Evolutionary conservation across 192 early-diverging fungal species (phyloP).

Genomic region (Podila verticillata): DNA sequence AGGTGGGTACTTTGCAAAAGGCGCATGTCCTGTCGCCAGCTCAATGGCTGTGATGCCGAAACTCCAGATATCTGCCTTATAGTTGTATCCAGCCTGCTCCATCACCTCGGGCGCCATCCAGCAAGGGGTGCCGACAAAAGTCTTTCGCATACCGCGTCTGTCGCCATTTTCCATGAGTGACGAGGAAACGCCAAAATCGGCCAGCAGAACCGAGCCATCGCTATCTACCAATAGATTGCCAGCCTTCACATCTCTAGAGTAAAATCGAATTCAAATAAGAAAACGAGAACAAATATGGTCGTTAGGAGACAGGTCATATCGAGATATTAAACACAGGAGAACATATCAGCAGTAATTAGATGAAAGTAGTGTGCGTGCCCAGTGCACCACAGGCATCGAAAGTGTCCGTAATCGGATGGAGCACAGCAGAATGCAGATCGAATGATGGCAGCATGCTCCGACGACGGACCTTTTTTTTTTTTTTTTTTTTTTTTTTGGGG

Average conservation of each 20-base stretch:
- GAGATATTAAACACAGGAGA: too few species aligned
- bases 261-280: not conserved
- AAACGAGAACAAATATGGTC: not conserved
- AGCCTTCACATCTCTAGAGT: conserved; percentile 71
- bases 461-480: too few species aligned
- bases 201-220: conserved; percentile 69
- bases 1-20: conserved; percentile 89
- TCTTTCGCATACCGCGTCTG: conserved; percentile 66
- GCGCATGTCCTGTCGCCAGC: conserved; percentile 87
- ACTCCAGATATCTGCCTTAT: conserved; percentile 92
- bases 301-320: too few species aligned
- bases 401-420: too few species aligned
- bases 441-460: too few species aligned
- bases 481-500: too few species aligned
- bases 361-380: too few species aligned
- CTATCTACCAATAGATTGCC: conserved; percentile 76
- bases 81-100: conserved; percentile 90
- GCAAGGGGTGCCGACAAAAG: conserved; percentile 79
- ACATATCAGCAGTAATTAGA: too few species aligned
- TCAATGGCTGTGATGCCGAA: conserved; percentile 92
- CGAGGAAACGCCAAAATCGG: conserved; percentile 77
- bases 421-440: too few species aligned
- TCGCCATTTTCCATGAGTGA: conserved; percentile 76
- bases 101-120: conserved; percentile 89
- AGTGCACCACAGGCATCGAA: too few species aligned